phyloP scores from a whole-genome alignment of 164 flowering plant genomes.

The Vitis rotundifolia region DNA sequence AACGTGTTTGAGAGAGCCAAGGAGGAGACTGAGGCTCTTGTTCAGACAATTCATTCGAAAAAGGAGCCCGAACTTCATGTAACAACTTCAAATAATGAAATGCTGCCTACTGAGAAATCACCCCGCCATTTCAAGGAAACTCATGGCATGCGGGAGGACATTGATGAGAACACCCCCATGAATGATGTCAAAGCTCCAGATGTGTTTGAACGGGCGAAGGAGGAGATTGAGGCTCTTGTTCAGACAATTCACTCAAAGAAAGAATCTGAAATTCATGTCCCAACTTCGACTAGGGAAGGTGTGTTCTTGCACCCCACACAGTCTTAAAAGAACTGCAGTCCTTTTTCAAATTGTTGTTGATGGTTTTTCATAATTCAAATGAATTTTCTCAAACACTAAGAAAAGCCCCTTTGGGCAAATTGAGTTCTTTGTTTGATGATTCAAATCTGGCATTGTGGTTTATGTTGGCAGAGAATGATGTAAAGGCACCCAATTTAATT shows the following conservation, averaged over 20 bases:
- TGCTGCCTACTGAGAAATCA: conserved; percentile 11
- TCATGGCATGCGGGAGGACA: conserved; percentile 45
- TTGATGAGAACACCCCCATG: conserved; percentile 37
- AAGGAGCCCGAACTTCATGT: conserved; percentile 26
- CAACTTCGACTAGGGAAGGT: too few species aligned
- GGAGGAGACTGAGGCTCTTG: conserved; percentile 60
- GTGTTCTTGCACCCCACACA: too few species aligned
- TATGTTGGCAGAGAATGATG: conserved; percentile 11
- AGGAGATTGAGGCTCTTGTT: conserved; percentile 55
- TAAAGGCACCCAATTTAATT: conserved; percentile 20
- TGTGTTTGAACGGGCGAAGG: conserved; percentile 53
- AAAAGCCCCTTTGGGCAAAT: not conserved
- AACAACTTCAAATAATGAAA: not conserved
- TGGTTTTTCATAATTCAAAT: too few species aligned
- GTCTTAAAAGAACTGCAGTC: too few species aligned
- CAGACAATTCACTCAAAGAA: conserved; percentile 39
- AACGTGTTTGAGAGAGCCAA: conserved; percentile 51
- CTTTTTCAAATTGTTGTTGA: too few species aligned
- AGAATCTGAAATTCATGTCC: conserved; percentile 20
- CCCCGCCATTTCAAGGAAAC: conserved; percentile 43
- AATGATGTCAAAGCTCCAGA: conserved; percentile 48
- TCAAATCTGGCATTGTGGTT: not conserved
- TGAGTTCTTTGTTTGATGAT: too few species aligned
- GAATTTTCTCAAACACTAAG: not conserved
- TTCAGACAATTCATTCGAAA: conserved; percentile 36